Evolutionary conservation across 2,329 filamentous ascomycete genomes (phyloP).

Genomic region (Thermothelomyces thermophilus): DNA sequence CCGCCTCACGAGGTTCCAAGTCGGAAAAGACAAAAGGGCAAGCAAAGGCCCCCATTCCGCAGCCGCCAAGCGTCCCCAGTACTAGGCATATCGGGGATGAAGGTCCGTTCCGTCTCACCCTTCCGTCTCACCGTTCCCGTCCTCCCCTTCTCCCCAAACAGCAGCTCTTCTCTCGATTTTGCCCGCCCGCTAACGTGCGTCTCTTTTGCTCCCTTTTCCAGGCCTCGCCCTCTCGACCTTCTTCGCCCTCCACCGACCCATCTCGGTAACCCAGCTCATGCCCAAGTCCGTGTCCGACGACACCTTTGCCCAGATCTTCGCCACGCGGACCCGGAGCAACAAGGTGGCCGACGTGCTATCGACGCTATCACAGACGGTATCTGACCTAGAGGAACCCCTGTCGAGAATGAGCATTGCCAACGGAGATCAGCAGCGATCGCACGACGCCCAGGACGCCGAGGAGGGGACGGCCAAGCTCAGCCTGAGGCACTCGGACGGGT

Average conservation of each 20-base stretch:
- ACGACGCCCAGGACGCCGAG: constrained; percentile 37
- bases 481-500: constrained; percentile 50
- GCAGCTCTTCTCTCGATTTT: no score
- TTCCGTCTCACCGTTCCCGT: no score
- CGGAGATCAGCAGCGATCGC: constrained; percentile 19
- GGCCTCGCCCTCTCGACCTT: constrained; percentile 85
- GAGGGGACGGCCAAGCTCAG: constrained; percentile 46
- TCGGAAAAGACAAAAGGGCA: constrained; percentile 54
- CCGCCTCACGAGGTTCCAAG: constrained; percentile 41
- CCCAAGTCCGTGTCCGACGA: constrained; percentile 65
- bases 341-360: constrained; percentile 58
- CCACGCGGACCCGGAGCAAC: constrained; percentile 43
- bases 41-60: constrained; percentile 46
- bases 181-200: no score
- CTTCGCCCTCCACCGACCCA: constrained; percentile 92
- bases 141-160: no score
- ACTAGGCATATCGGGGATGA: constrained; percentile 65
- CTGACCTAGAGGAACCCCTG: constrained; percentile 54
- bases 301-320: constrained; percentile 80
- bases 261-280: constrained; percentile 78
- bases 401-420: constrained; percentile 43
- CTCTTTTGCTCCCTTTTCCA: constrained; percentile 39
- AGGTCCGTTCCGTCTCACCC: constrained; percentile 41
- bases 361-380: constrained; percentile 55
- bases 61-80: constrained; percentile 67